Base-by-base conservation (phyloP, 1,284 basidiomycete genomes). In the Albatrellus sp. region DNA sequence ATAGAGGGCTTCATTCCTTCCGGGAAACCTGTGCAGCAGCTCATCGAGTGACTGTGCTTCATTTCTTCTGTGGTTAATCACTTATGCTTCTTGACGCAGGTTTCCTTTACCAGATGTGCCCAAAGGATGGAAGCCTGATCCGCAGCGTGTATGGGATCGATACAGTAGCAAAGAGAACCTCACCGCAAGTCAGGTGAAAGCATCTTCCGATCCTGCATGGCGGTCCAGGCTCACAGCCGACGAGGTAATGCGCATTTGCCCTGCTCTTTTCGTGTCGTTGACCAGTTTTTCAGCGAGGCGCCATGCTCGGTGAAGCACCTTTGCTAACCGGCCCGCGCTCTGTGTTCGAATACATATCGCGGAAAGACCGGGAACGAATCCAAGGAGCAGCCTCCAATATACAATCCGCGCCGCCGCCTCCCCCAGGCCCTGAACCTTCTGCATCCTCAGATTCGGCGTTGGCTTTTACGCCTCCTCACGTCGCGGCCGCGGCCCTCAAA, bases 271-370 rank as follows among this genome's bases (percentile, higher is more conserved):
- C 20, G 35, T 42, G 11, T 13, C 5, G 8, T 13, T 24, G 14
- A 17, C 19, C 9, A 20, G 42, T 37, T 32, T 39, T 38, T 2
- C 53, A 94, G 83, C 76, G 94, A 41, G 93, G 90, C 24, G 63
- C 71, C 2, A 68, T 87, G 7, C 69, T 98, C 0, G 93, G 94
- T 40, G 94, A 98, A 62, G 73, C 73, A 0, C 75, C 75, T 3
- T 67, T 86, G 5, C 74, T 80, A 1, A 66, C 78, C 1, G 77
- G 77, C 33, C 73, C 80, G 1, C 79, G 77, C 35, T 94, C 90
- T 0, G 77, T 98, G 2, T 93, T 93, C 56, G 91, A 97, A 40
- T 98, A 84, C 60, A 80, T 98, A 57, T 92, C 91, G 0, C 77
- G 84, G 50, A 93, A 92, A 58, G 90, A 93, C 53, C 74, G 77